phyloP scores from a whole-genome alignment of 2,329 filamentous ascomycete species.

The Metarhizium guizhouense region DNA sequence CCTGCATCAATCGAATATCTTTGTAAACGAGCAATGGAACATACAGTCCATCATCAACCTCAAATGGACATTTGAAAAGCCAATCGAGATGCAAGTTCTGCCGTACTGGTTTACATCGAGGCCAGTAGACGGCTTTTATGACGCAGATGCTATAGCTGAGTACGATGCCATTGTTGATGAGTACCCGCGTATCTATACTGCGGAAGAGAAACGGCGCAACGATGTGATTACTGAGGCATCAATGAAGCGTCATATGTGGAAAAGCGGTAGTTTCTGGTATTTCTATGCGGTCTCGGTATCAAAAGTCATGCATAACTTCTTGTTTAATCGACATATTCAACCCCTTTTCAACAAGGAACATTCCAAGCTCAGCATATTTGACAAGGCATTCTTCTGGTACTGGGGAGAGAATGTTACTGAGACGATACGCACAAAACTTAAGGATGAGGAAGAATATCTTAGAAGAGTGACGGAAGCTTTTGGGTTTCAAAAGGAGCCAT shows the following conservation, averaged over 20 bases:
- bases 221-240: background rate
- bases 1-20: constrained; percentile 27
- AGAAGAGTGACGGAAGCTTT: too few species aligned
- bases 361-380: constrained; percentile 2
- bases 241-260: background rate
- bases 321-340: constrained; percentile 12
- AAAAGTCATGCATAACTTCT: constrained; percentile 11
- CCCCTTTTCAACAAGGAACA: constrained; percentile 11
- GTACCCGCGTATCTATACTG: constrained; percentile 6
- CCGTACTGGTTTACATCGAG: constrained; percentile 17
- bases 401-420: too few species aligned
- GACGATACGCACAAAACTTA: too few species aligned
- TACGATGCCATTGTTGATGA: constrained; percentile 4
- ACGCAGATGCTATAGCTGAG: background rate
- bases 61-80: constrained; percentile 18
- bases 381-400: background rate
- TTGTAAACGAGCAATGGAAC: constrained; percentile 22
- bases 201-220: constrained; percentile 6
- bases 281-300: constrained; percentile 11
- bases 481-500: too few species aligned
- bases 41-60: constrained; percentile 21
- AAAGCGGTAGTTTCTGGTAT: constrained; percentile 12
- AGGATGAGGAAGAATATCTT: too few species aligned
- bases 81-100: constrained; percentile 16
- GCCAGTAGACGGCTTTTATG: constrained; percentile 4